Base-by-base conservation (phyloP, 306 rosid species). In the Lathyrus sativus region DNA sequence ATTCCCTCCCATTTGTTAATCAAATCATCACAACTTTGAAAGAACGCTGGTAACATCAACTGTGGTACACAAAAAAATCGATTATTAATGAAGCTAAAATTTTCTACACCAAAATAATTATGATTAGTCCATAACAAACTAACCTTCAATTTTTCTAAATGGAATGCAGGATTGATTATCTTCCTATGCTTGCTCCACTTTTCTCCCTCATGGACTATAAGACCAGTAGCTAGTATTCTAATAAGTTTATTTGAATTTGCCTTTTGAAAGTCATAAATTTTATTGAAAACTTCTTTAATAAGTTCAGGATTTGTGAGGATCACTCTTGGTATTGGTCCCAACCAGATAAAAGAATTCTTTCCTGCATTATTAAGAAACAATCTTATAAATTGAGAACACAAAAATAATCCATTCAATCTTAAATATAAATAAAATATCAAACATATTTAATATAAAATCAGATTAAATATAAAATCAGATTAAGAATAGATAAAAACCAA, bases 141-240 rank as follows among this genome's bases (percentile, higher is more conserved):
- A 18, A 76, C 92, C 96, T 86, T 86, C 26, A 89, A 45, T 48
- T 86, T 85, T 55, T 82, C 88, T 0, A 70, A 7, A 60, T 76
- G 71, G 72, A 89, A 84, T 19, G 88, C 79, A 9, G 83, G 88
- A 17, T 75, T 86, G 70, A 89, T 79, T 58, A 86, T 81, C 61
- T 63, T 86, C 70, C 90, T 74, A 22, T 81, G 85, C 66, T 62
- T 86, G 50, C 68, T 77, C 90, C 90, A 86, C 45, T 80, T 81
- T 41, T 80, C 79, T 26, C 81, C 85, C 26, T 84, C 86, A 13
- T 28, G n/a, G 22, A 0, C 22, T 29, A 8, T 26, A 2, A 80
- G 48, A 29, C 92, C 92, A 4, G 58, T 9, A 44, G n/a, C 68
- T 1, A 82, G 70, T 5, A 71, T n/a, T 22, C 14, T 26, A 6